Percentiles rank a stretch among this genome's conserved stretches.
phyloP scores from a whole-genome alignment of 2,329 filamentous ascomycete genomes.

The Neofusicoccum sp. region DNA sequence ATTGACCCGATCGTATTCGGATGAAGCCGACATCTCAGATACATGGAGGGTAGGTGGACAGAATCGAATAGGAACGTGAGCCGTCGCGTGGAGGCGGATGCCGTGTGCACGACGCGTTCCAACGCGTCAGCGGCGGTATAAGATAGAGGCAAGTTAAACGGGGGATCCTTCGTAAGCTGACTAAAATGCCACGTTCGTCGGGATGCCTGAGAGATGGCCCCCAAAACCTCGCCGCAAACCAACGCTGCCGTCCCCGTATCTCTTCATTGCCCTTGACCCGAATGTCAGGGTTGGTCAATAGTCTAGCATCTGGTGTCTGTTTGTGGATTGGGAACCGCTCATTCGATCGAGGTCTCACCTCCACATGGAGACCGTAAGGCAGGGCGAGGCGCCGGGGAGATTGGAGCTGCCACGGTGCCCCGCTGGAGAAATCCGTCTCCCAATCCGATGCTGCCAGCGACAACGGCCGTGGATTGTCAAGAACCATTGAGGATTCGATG shows the following conservation, averaged over 20 bases:
- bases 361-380: background rate
- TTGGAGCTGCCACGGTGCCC: too few species aligned
- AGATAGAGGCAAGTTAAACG: background rate
- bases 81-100: background rate
- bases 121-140: background rate
- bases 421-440: background rate
- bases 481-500: background rate
- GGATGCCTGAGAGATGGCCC: background rate
- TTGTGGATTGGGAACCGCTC: background rate
- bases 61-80: background rate
- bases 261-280: background rate
- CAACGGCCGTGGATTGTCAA: background rate
- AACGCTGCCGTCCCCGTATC: background rate
- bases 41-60: background rate
- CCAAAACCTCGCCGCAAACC: background rate
- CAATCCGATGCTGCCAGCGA: background rate
- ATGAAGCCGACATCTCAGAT: background rate
- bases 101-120: background rate
- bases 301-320: background rate
- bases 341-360: background rate
- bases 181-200: background rate
- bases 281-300: background rate
- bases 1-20: background rate
- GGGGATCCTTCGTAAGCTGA: background rate
- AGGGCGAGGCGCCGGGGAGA: background rate